Evolutionary conservation across 805 yeast genomes (phyloP).

Genomic region (Metschnikowia koreensis): DNA sequence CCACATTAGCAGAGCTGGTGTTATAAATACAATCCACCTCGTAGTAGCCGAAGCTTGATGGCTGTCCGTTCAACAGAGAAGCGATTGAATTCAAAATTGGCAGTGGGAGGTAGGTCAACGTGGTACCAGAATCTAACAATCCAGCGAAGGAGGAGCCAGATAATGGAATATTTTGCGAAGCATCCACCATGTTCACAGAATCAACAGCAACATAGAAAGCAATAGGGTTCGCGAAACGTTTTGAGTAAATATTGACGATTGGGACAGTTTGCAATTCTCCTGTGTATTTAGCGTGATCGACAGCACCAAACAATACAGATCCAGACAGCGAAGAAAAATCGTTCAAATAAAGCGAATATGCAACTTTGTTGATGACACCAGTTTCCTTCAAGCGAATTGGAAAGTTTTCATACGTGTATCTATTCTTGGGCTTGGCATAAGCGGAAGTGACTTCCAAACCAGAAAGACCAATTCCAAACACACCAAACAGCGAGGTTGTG

Average conservation of each 20-base stretch:
- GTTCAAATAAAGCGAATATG: conserved; percentile 60
- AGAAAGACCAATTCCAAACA: conserved; percentile 67
- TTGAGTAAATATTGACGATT: conserved; percentile 33
- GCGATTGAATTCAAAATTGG: conserved; percentile 20
- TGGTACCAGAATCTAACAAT: conserved; percentile 52
- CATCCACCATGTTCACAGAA: conserved; percentile 25
- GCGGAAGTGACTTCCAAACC: conserved; percentile 68
- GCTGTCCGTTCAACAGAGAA: background rate
- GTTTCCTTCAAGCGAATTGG: conserved; percentile 57
- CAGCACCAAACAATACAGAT: conserved; percentile 40
- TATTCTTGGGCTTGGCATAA: background rate
- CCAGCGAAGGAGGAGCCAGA: conserved; percentile 2
- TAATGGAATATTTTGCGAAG: conserved; percentile 5
- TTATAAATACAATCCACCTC: conserved; percentile 9
- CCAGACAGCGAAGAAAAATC: conserved; percentile 18
- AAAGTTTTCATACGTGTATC: conserved; percentile 45
- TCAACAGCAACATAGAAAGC: conserved; percentile 49
- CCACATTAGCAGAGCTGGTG: background rate
- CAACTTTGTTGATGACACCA: conserved; percentile 53
- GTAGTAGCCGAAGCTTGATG: background rate
- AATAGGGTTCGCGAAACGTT: conserved; percentile 29
- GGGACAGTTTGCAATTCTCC: conserved; percentile 33
- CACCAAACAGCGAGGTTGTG: conserved; percentile 65
- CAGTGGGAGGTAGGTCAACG: conserved; percentile 47
- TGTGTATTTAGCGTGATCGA: conserved; percentile 38